These are phyloP conservation scores for Kwoniella pini DNA, from an alignment of 768 basidiomycete genomes.

Conservation along the genomic window DNA sequence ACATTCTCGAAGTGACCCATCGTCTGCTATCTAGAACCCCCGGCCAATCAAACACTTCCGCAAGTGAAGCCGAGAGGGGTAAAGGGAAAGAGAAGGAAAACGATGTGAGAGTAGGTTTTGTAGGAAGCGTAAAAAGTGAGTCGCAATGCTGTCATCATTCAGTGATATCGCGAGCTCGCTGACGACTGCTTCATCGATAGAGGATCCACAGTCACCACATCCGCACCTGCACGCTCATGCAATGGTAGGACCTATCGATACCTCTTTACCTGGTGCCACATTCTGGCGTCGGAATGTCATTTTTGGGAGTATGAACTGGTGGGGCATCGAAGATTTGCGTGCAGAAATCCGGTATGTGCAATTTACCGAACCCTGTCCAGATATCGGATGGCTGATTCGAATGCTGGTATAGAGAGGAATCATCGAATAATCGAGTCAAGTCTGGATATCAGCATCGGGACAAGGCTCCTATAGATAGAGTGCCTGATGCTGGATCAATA, in stretches of 20 bases:
- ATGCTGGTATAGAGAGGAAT: constrained; percentile 63
- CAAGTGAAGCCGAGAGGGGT: constrained; percentile 26
- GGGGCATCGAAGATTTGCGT: constrained; percentile 40
- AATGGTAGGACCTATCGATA: constrained; percentile 36
- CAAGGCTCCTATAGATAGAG: constrained; percentile 69
- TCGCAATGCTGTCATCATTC: background rate
- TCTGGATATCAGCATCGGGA: constrained; percentile 66
- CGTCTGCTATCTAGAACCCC: constrained; percentile 1
- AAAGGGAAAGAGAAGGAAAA: constrained; percentile 17
- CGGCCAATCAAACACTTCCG: background rate
- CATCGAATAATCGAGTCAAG: constrained; percentile 80
- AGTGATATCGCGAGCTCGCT: background rate
- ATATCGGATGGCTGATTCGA: background rate
- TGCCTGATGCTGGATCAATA: constrained; percentile 65
- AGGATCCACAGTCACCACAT: constrained; percentile 43
- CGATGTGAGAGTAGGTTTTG: constrained; percentile 42
- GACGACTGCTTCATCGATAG: constrained; percentile 17
- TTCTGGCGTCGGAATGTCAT: constrained; percentile 45
- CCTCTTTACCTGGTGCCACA: constrained; percentile 32
- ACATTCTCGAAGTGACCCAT: constrained; percentile 32
- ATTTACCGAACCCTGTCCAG: background rate
- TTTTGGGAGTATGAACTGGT: constrained; percentile 43
- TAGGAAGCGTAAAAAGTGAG: constrained; percentile 37
- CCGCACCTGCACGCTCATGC: constrained; percentile 45
- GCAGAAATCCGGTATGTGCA: constrained; percentile 50